Evolutionary conservation across 2,329 filamentous ascomycete genomes (phyloP).

Genomic region (Aspergillus quadricinctus): DNA sequence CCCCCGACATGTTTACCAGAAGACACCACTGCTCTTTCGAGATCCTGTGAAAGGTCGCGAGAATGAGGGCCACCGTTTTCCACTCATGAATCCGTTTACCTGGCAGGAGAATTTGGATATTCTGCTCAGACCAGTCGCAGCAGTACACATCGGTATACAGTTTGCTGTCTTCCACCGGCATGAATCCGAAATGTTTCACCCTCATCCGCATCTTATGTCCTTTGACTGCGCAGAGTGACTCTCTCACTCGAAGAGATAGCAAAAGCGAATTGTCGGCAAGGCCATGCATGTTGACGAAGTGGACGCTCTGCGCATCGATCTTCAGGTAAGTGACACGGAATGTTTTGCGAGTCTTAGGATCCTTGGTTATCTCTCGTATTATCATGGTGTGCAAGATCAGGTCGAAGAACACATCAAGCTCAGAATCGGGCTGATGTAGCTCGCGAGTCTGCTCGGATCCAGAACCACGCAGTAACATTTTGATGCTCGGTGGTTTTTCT

Average conservation of each 20-base stretch:
- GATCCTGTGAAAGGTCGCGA: conserved; percentile 23
- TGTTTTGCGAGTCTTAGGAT: conserved; percentile 7
- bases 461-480: conserved; percentile 13
- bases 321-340: conserved; percentile 7
- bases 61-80: conserved; percentile 27
- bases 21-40: conserved; percentile 17
- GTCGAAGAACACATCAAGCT: conserved; percentile 24
- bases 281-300: conserved; percentile 25
- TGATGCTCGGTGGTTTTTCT: conserved; percentile 8
- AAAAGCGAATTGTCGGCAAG: conserved; percentile 25
- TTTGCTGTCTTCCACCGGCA: conserved; percentile 10
- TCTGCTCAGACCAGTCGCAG: conserved; percentile 13
- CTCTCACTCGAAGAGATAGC: conserved; percentile 17
- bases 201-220: conserved; percentile 17
- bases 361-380: conserved; percentile 18
- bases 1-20: conserved; percentile 15
- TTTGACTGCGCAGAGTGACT: conserved; percentile 7
- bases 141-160: conserved; percentile 19
- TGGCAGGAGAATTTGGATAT: conserved; percentile 22
- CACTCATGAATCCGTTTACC: conserved; percentile 18
- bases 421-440: conserved; percentile 14
- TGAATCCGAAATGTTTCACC: conserved; percentile 19
- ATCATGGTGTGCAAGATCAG: conserved; percentile 15
- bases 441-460: conserved; percentile 10
- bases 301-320: conserved; percentile 15